phyloP scores from a whole-genome alignment of 768 basidiomycete genomes.

The Polyporus arcularius region DNA sequence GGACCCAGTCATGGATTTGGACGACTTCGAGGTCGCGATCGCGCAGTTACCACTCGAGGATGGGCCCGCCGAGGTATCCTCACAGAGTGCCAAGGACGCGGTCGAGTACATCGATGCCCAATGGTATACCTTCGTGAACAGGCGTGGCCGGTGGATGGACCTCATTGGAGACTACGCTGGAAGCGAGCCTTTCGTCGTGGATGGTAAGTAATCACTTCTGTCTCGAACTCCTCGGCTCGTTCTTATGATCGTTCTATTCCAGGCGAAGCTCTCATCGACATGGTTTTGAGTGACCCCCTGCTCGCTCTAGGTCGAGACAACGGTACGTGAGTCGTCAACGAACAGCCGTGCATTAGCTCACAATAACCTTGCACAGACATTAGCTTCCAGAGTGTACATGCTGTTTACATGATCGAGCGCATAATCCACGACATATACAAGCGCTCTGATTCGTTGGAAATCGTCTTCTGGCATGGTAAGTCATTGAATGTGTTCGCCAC shows the following conservation, averaged over 20 bases:
- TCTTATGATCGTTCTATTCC: slow-evolving; percentile 26
- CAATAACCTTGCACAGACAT: slow-evolving; percentile 36
- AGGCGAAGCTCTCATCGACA: slow-evolving; percentile 65
- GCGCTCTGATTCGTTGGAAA: slow-evolving; percentile 57
- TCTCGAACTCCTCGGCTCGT: slow-evolving; percentile 60
- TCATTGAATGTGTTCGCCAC: neutral
- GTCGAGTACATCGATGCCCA: slow-evolving; percentile 31
- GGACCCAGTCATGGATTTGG: slow-evolving; percentile 37
- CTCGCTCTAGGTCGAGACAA: slow-evolving; percentile 52
- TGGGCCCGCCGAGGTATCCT: neutral
- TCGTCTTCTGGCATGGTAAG: slow-evolving; percentile 65
- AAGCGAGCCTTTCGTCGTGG: slow-evolving; percentile 62
- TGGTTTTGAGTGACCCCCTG: slow-evolving; percentile 60
- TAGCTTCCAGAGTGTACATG: slow-evolving; percentile 67
- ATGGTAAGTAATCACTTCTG: slow-evolving; percentile 46
- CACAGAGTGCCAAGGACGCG: slow-evolving; percentile 11
- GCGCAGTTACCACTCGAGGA: slow-evolving; percentile 8
- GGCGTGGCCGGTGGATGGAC: slow-evolving; percentile 62
- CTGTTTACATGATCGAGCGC: slow-evolving; percentile 54
- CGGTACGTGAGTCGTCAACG: slow-evolving; percentile 34
- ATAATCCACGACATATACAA: slow-evolving; percentile 48
- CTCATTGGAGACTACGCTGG: slow-evolving; percentile 73
- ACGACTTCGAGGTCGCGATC: slow-evolving; percentile 36
- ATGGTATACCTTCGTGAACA: slow-evolving; percentile 42
- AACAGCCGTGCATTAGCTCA: neutral